phyloP scores from a whole-genome alignment of 2,329 filamentous ascomycete species.

The Penicillium griseofulvum region DNA sequence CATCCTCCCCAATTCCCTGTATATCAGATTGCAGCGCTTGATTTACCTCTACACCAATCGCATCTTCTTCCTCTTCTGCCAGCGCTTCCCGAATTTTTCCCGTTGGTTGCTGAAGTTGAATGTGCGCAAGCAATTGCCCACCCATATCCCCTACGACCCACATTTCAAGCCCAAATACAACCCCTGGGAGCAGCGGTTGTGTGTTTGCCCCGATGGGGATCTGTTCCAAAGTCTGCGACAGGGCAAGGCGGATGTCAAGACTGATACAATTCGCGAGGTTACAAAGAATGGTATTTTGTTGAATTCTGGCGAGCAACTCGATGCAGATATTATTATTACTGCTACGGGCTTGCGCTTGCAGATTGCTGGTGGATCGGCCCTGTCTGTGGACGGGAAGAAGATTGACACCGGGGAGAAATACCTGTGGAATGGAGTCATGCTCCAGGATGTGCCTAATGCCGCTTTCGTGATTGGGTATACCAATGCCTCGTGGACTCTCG shows the following conservation, averaged over 20 bases:
- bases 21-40: slow-evolving; percentile 37
- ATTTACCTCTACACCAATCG: slow-evolving; percentile 51
- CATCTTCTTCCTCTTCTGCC: slow-evolving; percentile 55
- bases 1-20: slow-evolving; percentile 39
- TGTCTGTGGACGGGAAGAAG: slow-evolving; percentile 40
- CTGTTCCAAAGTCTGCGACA: slow-evolving; percentile 54
- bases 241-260: slow-evolving; percentile 55
- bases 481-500: slow-evolving; percentile 47
- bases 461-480: slow-evolving; percentile 45
- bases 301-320: slow-evolving; percentile 41
- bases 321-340: slow-evolving; percentile 46
- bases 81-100: slow-evolving; percentile 52
- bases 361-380: slow-evolving; percentile 36
- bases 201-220: slow-evolving; percentile 62
- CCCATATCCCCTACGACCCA: slow-evolving; percentile 53
- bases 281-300: slow-evolving; percentile 51
- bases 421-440: slow-evolving; percentile 45
- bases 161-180: slow-evolving; percentile 66
- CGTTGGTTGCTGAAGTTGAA: slow-evolving; percentile 48
- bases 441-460: slow-evolving; percentile 47
- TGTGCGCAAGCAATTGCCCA: slow-evolving; percentile 54
- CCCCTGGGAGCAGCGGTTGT: slow-evolving; percentile 73
- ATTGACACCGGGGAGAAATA: slow-evolving; percentile 36
- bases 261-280: slow-evolving; percentile 54
- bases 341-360: slow-evolving; percentile 46